Evolutionary conservation across 1,284 basidiomycete genomes (phyloP).

Genomic region (Microbotryum lychnidis-dioicae): DNA sequence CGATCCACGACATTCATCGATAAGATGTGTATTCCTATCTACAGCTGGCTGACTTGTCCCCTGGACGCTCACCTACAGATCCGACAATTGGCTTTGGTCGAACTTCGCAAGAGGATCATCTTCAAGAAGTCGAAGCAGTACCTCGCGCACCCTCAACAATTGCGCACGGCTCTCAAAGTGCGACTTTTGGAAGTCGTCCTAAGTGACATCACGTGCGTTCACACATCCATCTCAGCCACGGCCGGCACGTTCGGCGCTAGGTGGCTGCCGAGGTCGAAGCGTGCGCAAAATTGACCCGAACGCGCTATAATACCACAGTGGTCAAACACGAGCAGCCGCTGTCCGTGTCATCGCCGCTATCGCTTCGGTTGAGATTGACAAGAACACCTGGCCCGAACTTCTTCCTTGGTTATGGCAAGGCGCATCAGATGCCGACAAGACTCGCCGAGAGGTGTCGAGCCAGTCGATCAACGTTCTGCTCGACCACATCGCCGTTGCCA

Average conservation of each 20-base stretch:
- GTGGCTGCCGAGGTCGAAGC: not conserved
- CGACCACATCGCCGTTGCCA: conserved; percentile 73
- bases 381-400: conserved; percentile 68
- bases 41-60: not conserved
- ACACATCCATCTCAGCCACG: not conserved
- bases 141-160: conserved; percentile 60
- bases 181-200: conserved; percentile 74
- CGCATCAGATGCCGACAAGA: conserved; percentile 57
- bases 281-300: not conserved
- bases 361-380: conserved; percentile 71
- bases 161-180: conserved; percentile 72
- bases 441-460: conserved; percentile 52
- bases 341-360: conserved; percentile 90
- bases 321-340: conserved; percentile 70
- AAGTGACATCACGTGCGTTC: conserved; percentile 65
- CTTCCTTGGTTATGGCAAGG: conserved; percentile 81
- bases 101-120: conserved; percentile 84
- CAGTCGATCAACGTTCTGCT: conserved; percentile 69
- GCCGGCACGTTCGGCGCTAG: not conserved
- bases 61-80: conserved; percentile 45
- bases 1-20: too few relatives aligned
- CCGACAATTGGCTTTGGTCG: conserved; percentile 96
- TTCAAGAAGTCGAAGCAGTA: conserved; percentile 76
- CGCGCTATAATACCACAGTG: conserved; percentile 44
- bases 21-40: not conserved